phyloP scores from a whole-genome alignment of 495 filamentous ascomycete species.

The Xylaria intraflava region DNA sequence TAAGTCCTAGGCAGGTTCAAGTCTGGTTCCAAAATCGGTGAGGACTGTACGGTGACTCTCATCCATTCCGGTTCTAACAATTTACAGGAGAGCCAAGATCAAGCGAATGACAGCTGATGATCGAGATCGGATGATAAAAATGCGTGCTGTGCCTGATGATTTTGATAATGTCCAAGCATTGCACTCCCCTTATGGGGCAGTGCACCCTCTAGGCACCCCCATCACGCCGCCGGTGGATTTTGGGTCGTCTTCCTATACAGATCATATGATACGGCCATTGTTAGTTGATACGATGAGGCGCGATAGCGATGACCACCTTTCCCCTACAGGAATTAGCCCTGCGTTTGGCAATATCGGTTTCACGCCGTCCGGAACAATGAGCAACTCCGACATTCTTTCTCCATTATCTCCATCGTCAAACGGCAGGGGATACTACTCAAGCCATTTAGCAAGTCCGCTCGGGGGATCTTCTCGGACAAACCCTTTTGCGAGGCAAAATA shows the following conservation, averaged over 20 bases:
- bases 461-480: conserved; percentile 47
- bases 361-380: conserved; percentile 41
- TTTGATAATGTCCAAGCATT: conserved; percentile 90
- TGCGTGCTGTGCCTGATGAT: conserved; percentile 81
- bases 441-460: conserved; percentile 41
- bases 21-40: conserved; percentile 98
- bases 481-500: conserved; percentile 48
- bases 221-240: conserved; percentile 53
- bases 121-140: conserved; percentile 89
- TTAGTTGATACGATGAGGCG: conserved; percentile 55
- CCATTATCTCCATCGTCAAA: conserved; percentile 45
- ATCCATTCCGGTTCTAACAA: conserved; percentile 19
- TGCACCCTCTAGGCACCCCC: conserved; percentile 48
- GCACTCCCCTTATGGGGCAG: conserved; percentile 63
- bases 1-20: conserved; percentile 91
- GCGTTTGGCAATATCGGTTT: conserved; percentile 58
- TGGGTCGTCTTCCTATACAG: conserved; percentile 40
- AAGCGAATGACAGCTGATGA: conserved; percentile 92
- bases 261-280: conserved; percentile 53
- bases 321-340: conserved; percentile 55
- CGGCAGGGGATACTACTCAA: conserved; percentile 47
- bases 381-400: conserved; percentile 46
- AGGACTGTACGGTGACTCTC: background rate
- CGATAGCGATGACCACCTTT: conserved; percentile 52
- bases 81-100: conserved; percentile 77